Percentiles rank a stretch among this genome's conserved stretches.
These are phyloP conservation scores for Mrakia frigida DNA, from an alignment of 768 basidiomycete species.

Conservation along the genomic window DNA sequence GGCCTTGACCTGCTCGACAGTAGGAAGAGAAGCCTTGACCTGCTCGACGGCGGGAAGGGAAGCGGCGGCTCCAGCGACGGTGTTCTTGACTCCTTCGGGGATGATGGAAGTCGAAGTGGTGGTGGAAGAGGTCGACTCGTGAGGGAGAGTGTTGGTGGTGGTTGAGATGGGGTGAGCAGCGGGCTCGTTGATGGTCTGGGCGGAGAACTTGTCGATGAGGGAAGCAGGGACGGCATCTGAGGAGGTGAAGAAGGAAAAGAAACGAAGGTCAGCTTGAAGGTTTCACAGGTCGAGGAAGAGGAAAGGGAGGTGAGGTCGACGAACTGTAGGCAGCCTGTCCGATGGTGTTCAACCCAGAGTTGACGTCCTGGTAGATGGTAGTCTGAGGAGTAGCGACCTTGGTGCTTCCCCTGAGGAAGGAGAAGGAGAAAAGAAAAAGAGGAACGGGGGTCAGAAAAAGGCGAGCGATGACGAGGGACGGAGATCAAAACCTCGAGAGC, in stretches of 20 bases:
- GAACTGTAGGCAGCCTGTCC: conserved; percentile 29
- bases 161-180: conserved; percentile 18
- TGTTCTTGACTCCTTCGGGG: conserved; percentile 2
- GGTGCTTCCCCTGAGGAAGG: conserved; percentile 9
- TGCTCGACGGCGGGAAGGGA: conserved; percentile 10
- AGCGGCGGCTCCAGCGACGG: not conserved
- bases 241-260: not conserved
- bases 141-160: conserved; percentile 30
- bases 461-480: not conserved
- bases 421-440: not conserved
- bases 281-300: too few species aligned
- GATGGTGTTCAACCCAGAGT: conserved; percentile 13
- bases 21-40: not conserved
- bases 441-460: not conserved
- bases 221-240: conserved; percentile 27
- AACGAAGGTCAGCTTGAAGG: not conserved
- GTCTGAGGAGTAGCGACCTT: conserved; percentile 21
- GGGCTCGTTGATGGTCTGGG: not conserved
- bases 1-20: not conserved
- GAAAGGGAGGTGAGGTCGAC: not conserved
- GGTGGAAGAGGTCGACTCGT: not conserved
- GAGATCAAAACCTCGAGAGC: not conserved
- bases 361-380: conserved; percentile 31
- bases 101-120: conserved; percentile 8
- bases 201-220: conserved; percentile 20